Evolutionary conservation across 306 rosid genomes (phyloP).

Genomic region (Citrullus amarus): DNA sequence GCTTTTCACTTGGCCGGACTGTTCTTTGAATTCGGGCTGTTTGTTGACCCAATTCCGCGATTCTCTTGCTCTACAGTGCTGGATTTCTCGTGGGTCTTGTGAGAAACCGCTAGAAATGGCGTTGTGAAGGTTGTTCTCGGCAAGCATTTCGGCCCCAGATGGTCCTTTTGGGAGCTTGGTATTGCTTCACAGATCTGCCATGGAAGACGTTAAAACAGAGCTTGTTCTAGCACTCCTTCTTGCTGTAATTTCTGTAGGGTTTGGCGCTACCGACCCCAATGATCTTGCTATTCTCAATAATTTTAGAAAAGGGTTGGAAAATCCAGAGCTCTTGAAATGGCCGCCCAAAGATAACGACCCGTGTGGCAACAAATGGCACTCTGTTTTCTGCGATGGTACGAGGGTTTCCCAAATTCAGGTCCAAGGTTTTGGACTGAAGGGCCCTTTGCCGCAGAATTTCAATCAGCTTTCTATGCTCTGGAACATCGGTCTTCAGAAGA

Average conservation of each 20-base stretch:
- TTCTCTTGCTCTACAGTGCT: background rate
- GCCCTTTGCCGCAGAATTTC: slow-evolving; percentile 56
- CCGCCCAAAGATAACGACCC: slow-evolving; percentile 55
- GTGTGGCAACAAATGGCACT: slow-evolving; percentile 50
- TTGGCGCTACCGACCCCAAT: slow-evolving; percentile 41
- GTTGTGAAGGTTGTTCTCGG: slow-evolving; percentile 16
- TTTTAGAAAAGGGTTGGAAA: slow-evolving; percentile 41
- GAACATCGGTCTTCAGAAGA: slow-evolving; percentile 72
- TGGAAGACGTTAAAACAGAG: slow-evolving; percentile 17
- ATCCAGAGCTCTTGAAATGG: slow-evolving; percentile 71
- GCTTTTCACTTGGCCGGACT: background rate
- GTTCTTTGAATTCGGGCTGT: background rate
- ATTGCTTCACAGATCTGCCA: slow-evolving; percentile 20
- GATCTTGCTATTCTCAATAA: slow-evolving; percentile 48
- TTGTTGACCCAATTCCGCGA: background rate
- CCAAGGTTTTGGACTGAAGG: slow-evolving; percentile 41
- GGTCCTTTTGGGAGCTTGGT: slow-evolving; percentile 21
- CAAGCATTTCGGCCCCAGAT: background rate
- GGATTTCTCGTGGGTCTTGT: slow-evolving; percentile 9
- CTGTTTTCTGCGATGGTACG: slow-evolving; percentile 38
- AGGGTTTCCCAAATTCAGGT: slow-evolving; percentile 75
- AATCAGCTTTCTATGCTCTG: slow-evolving; percentile 51
- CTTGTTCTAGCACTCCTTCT: slow-evolving; percentile 14
- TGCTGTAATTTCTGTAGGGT: slow-evolving; percentile 15
- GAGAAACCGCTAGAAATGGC: slow-evolving; percentile 16